phyloP scores from a whole-genome alignment of 768 basidiomycete genomes.

The Naganishia friedmannii region DNA sequence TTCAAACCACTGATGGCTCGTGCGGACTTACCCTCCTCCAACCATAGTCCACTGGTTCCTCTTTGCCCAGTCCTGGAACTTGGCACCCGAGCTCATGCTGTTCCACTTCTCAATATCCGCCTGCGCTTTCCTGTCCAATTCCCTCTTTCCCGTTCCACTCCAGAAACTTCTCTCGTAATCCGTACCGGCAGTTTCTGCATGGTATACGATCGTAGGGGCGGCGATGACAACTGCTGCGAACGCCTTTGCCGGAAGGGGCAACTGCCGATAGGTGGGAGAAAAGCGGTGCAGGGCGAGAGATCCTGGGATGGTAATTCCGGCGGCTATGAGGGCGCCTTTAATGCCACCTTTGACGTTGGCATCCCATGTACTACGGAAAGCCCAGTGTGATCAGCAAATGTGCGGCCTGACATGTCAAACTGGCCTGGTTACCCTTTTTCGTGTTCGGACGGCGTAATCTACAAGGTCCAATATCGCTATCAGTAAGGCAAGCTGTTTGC shows the following conservation, averaged over 20 bases:
- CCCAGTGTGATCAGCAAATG: not conserved
- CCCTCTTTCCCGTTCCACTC: conserved; percentile 39
- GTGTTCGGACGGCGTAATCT: conserved; percentile 8
- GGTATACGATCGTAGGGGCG: conserved; percentile 42
- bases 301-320: conserved; percentile 37
- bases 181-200: conserved; percentile 49
- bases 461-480: not conserved
- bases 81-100: conserved; percentile 34
- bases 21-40: conserved; percentile 40
- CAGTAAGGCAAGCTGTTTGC: not conserved
- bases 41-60: conserved; percentile 48
- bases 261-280: conserved; percentile 37
- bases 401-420: not conserved
- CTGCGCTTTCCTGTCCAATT: conserved; percentile 31
- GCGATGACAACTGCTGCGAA: conserved; percentile 40
- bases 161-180: conserved; percentile 42
- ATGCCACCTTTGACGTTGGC: conserved; percentile 43
- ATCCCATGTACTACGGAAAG: conserved; percentile 27
- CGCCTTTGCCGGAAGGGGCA: conserved; percentile 46
- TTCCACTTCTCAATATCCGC: conserved; percentile 40
- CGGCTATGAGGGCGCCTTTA: conserved; percentile 37
- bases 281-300: conserved; percentile 36
- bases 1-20: not conserved
- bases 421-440: not conserved
- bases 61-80: conserved; percentile 43